Conservation (phyloP, 495 filamentous ascomycete species). For the Aspergillus asperescens region DNA sequence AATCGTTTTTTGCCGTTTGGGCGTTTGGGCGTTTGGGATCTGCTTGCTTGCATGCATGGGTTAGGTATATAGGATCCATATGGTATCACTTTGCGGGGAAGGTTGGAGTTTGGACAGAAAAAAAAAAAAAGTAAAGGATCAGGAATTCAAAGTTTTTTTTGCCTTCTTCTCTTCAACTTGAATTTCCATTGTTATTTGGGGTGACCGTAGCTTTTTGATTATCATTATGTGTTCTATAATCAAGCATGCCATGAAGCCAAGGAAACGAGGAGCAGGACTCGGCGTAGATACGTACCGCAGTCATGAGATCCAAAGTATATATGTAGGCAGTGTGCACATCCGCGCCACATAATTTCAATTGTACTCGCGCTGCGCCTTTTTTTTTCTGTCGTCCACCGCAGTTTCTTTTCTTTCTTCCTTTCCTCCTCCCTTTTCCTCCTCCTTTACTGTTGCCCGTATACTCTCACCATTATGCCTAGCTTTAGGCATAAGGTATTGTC, state of each 20-base stretch:
- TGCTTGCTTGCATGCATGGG: background rate
- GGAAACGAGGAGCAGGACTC: background rate
- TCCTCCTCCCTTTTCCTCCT: no score
- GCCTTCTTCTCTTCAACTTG: background rate
- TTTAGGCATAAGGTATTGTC: no score
- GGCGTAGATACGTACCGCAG: no score
- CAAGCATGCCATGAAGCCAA: background rate
- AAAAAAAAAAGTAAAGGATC: background rate
- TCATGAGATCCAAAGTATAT: background rate
- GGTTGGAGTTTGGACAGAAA: constrained; percentile 3
- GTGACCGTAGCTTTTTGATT: no score
- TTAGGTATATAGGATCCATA: constrained; percentile 1
- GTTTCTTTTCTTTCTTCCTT: no score
- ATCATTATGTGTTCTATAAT: background rate
- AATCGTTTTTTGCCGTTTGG: background rate
- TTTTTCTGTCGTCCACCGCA: no score
- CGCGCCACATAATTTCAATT: background rate
- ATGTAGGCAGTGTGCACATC: background rate
- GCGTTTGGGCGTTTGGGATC: background rate
- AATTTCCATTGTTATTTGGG: no score
- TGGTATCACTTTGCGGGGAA: background rate
- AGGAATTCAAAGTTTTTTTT: background rate
- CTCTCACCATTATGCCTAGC: no score
- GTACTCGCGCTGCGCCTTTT: no score
- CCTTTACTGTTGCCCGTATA: no score